phyloP scores from a whole-genome alignment of 345 rosid genomes.

The Excoecaria agallocha region DNA sequence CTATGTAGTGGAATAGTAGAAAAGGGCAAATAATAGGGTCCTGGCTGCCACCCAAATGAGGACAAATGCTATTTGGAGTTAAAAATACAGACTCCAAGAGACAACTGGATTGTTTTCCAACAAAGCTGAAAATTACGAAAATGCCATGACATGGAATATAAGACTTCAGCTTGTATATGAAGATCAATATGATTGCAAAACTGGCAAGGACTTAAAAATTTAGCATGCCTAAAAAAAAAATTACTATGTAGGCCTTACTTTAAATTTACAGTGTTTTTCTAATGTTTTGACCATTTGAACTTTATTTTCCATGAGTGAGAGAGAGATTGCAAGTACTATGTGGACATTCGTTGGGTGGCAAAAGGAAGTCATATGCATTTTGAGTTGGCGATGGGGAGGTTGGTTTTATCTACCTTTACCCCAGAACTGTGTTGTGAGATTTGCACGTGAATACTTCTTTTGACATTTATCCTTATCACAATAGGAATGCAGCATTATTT shows the following conservation, averaged over 20 bases:
- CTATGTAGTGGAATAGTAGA: no score
- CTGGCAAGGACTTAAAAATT: neutral
- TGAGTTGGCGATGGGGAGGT: neutral
- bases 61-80: neutral
- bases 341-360: neutral
- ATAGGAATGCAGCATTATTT: neutral
- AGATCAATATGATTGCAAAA: neutral
- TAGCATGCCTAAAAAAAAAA: no score
- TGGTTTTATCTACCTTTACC: neutral
- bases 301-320: neutral
- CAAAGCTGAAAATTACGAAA: no score
- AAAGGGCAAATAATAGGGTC: no score
- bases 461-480: neutral
- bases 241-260: neutral
- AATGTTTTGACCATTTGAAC: neutral
- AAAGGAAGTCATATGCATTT: neutral
- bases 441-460: neutral
- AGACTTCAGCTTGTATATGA: no score
- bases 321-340: neutral
- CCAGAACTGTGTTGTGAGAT: neutral
- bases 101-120: no score
- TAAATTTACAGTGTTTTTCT: neutral
- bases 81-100: neutral
- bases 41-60: neutral
- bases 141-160: no score